Percentiles rank a stretch among this genome's conserved stretches.
These are phyloP conservation scores for Boletus reticulatus DNA, from an alignment of 768 basidiomycete species.

Conservation along the genomic window DNA sequence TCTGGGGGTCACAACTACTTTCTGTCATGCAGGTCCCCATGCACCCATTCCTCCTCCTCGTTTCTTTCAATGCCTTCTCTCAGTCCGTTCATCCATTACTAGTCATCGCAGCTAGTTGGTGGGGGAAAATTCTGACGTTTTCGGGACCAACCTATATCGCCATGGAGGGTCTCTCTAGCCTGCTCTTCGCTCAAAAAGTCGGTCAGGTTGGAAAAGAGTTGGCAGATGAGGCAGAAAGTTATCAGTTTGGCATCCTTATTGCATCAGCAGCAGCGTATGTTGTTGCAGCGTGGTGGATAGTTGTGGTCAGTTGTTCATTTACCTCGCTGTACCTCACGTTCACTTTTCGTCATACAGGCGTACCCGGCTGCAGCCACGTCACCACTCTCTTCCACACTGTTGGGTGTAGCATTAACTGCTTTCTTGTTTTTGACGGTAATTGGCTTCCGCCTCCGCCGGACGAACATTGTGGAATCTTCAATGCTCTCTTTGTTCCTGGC, in stretches of 20 bases:
- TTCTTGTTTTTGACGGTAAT: slow-evolving; percentile 90
- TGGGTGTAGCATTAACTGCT: slow-evolving; percentile 85
- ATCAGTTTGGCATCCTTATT: slow-evolving; percentile 76
- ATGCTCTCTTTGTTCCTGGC: slow-evolving; percentile 86
- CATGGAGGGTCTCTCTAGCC: slow-evolving; percentile 81
- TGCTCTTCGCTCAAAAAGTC: slow-evolving; percentile 78
- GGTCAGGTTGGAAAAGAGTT: slow-evolving; percentile 76
- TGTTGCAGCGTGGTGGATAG: slow-evolving; percentile 83
- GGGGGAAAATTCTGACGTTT: slow-evolving; percentile 69
- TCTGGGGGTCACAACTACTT: slow-evolving; percentile 70
- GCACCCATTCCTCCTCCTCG: slow-evolving; percentile 82
- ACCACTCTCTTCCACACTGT: slow-evolving; percentile 82
- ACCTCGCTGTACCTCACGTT: slow-evolving; percentile 3
- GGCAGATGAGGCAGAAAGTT: slow-evolving; percentile 68
- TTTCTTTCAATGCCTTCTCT: slow-evolving; percentile 84
- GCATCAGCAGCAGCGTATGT: slow-evolving; percentile 79
- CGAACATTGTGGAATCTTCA: slow-evolving; percentile 91
- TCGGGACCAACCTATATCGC: slow-evolving; percentile 77
- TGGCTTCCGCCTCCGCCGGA: slow-evolving; percentile 83
- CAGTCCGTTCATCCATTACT: slow-evolving; percentile 59
- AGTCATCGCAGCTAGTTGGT: slow-evolving; percentile 56
- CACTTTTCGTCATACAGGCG: slow-evolving; percentile 42
- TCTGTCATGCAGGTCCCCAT: slow-evolving; percentile 82
- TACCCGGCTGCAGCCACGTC: slow-evolving; percentile 83
- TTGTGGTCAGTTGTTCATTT: slow-evolving; percentile 50